A percentile compares a stretch with the other conserved stretches of the same genome.
Evolutionary conservation across 441 rosid species (phyloP).

Genomic region (Adansonia madagascariensis): DNA sequence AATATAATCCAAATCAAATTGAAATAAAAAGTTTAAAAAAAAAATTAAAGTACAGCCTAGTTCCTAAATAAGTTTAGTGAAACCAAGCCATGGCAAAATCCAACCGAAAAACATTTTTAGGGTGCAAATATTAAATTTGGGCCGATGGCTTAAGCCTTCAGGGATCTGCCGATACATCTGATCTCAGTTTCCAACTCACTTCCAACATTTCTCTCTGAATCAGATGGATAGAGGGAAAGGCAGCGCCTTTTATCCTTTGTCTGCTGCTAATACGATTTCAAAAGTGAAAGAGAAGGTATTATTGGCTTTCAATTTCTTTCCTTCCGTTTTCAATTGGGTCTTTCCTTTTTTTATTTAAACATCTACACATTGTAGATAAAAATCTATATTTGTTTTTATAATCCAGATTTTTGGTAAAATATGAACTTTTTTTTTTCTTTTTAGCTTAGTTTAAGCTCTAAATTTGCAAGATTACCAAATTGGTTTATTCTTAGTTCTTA

Average conservation of each 20-base stretch:
- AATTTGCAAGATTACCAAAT: not conserved
- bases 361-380: not conserved
- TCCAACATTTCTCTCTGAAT: not conserved
- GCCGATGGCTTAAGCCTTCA: not conserved
- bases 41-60: no score
- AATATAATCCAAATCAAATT: no score
- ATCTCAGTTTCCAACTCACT: not conserved
- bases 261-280: constrained; percentile 11
- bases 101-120: constrained; percentile 1
- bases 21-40: no score
- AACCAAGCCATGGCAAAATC: not conserved
- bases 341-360: not conserved
- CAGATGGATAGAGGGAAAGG: not conserved
- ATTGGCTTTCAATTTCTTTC: not conserved
- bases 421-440: not conserved
- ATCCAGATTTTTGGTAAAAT: not conserved
- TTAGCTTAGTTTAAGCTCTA: constrained; percentile 11
- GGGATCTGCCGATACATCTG: not conserved
- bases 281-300: constrained; percentile 12
- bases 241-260: not conserved
- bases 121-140: not conserved
- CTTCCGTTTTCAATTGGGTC: constrained; percentile 10
- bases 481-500: not conserved
- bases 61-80: no score
- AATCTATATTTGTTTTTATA: not conserved